Evolutionary conservation across 768 basidiomycete species (phyloP).

Genomic region (Coprinopsis sp.): DNA sequence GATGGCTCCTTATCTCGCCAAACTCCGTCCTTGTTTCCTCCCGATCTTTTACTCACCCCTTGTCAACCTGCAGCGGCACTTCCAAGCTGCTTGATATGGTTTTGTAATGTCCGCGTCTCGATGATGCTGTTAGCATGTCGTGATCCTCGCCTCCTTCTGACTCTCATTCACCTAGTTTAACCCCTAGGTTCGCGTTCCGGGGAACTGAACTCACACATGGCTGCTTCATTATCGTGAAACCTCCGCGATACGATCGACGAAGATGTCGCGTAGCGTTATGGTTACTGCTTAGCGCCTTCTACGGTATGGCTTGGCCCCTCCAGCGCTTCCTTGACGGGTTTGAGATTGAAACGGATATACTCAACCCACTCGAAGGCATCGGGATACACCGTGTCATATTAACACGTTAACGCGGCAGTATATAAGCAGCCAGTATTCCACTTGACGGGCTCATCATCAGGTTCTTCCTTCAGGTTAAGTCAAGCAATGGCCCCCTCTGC

Average conservation of each 20-base stretch:
- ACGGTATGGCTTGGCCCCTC: no score
- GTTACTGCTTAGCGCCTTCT: neutral
- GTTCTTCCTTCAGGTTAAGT: no score
- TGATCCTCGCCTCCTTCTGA: neutral
- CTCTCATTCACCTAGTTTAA: neutral
- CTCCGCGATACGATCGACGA: neutral
- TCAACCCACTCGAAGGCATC: no score
- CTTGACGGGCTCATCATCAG: no score
- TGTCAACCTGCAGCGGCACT: neutral
- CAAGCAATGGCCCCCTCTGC: no score
- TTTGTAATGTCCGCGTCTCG: conserved; percentile 5
- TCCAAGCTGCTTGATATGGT: neutral
- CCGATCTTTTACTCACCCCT: neutral
- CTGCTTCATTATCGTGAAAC: neutral
- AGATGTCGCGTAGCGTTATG: conserved; percentile 6
- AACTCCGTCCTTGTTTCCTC: conserved; percentile 1
- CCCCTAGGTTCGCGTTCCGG: neutral
- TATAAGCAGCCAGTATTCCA: no score
- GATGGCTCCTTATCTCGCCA: neutral
- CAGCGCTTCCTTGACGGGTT: no score
- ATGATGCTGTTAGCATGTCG: no score
- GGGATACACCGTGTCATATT: no score
- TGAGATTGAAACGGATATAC: no score
- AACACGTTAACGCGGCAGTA: no score
- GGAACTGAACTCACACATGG: conserved; percentile 2